Conservation (phyloP, 2,329 filamentous ascomycete species). For the Diaporthe nobilis region DNA sequence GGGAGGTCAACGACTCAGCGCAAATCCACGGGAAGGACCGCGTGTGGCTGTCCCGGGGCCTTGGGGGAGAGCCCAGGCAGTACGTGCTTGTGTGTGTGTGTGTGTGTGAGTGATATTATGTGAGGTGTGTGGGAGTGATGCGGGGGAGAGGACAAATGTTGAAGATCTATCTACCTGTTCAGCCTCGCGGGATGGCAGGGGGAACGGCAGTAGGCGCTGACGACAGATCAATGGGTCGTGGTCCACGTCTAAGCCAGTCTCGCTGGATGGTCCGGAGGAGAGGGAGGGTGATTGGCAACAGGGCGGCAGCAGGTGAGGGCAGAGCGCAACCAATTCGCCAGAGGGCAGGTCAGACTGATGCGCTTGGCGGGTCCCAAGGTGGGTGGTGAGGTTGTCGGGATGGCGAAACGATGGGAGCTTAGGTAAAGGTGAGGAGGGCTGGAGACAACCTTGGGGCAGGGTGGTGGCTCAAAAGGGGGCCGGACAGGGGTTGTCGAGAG, state of each 20-base stretch:
- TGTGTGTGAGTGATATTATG: slow-evolving; percentile 8
- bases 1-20: slow-evolving; percentile 20
- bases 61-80: slow-evolving; percentile 3
- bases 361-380: slow-evolving; percentile 35
- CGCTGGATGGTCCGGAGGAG: slow-evolving; percentile 33
- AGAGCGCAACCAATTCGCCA: slow-evolving; percentile 37
- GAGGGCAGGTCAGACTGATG: slow-evolving; percentile 31
- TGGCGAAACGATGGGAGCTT: slow-evolving; percentile 38
- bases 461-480: slow-evolving; percentile 40
- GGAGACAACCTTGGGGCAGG: slow-evolving; percentile 36
- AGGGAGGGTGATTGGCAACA: slow-evolving; percentile 24
- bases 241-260: slow-evolving; percentile 42
- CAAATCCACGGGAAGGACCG: slow-evolving; percentile 11
- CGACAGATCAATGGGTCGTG: slow-evolving; percentile 41
- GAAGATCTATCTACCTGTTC: slow-evolving; percentile 43
- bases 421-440: slow-evolving; percentile 38
- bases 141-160: slow-evolving; percentile 38
- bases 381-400: slow-evolving; percentile 34
- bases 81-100: background rate
- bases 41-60: slow-evolving; percentile 15
- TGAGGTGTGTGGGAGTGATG: slow-evolving; percentile 11
- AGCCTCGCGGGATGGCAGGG: slow-evolving; percentile 41
- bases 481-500: slow-evolving; percentile 40
- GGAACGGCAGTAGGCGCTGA: slow-evolving; percentile 41
- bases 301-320: slow-evolving; percentile 29